These are phyloP conservation scores for Phoma sp. DNA, from an alignment of 2,329 filamentous ascomycete genomes.

Conservation along the genomic window DNA sequence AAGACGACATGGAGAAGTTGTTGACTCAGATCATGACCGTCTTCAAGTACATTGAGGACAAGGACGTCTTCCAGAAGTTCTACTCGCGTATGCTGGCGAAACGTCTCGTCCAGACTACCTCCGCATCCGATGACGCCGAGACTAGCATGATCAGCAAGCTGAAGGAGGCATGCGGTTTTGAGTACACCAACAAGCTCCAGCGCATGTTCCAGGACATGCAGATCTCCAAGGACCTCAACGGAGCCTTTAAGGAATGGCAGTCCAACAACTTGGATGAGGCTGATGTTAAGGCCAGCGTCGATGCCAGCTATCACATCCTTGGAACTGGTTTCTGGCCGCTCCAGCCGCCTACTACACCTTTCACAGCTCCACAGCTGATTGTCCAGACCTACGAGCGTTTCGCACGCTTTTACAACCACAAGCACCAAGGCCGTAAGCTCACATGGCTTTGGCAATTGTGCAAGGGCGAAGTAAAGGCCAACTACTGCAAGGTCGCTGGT, in stretches of 20 bases:
- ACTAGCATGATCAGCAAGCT: slow-evolving; percentile 99
- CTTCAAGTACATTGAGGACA: slow-evolving; percentile 99
- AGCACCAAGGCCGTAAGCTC: slow-evolving; percentile 94
- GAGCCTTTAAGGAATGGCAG: slow-evolving; percentile 82
- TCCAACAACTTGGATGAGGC: slow-evolving; percentile 68
- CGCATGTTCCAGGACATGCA: slow-evolving; percentile 99
- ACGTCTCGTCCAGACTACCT: slow-evolving; percentile 91
- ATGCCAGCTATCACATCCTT: slow-evolving; percentile 89
- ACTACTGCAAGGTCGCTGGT: slow-evolving; percentile 74
- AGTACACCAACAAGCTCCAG: slow-evolving; percentile 99
- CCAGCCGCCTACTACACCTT: slow-evolving; percentile 83
- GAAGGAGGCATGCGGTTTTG: slow-evolving; percentile 97
- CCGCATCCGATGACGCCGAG: slow-evolving; percentile 95
- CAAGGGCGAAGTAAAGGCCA: slow-evolving; percentile 94
- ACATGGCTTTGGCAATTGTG: slow-evolving; percentile 98
- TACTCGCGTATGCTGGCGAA: slow-evolving; percentile 97
- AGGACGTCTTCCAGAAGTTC: slow-evolving; percentile 99
- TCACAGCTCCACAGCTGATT: slow-evolving; percentile 85
- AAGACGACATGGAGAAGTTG: slow-evolving; percentile 88
- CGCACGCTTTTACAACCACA: slow-evolving; percentile 88
- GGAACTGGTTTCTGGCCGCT: slow-evolving; percentile 98
- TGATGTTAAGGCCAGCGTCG: slow-evolving; percentile 72
- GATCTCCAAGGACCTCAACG: slow-evolving; percentile 96
- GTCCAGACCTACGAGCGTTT: slow-evolving; percentile 89
- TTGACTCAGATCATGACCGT: slow-evolving; percentile 97